phyloP scores from a whole-genome alignment of 805 yeast species.

The Debaryomyces castellii region DNA sequence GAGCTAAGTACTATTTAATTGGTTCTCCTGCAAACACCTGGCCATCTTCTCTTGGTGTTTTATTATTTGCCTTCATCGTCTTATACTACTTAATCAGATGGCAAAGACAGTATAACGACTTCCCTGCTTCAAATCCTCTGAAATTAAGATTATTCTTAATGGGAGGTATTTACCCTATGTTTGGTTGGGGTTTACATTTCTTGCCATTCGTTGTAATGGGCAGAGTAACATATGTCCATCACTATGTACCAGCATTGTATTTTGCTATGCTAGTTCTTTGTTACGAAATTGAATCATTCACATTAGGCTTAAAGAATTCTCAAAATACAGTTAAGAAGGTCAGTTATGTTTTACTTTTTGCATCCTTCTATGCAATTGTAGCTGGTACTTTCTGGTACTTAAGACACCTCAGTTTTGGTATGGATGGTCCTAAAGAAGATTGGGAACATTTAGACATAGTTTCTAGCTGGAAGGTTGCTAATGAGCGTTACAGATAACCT shows the following conservation, averaged over 20 bases:
- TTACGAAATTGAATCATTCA: conserved; percentile 54
- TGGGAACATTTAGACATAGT: conserved; percentile 40
- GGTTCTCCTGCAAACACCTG: conserved; percentile 72
- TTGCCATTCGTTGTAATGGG: conserved; percentile 91
- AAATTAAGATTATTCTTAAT: conserved; percentile 55
- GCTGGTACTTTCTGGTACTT: conserved; percentile 42
- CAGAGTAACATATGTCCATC: conserved; percentile 95
- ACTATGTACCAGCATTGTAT: conserved; percentile 91
- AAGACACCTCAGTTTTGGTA: conserved; percentile 41
- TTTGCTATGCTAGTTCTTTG: conserved; percentile 83
- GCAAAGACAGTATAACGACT: conserved; percentile 70
- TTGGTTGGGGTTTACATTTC: conserved; percentile 89
- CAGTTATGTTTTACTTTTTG: conserved; percentile 22
- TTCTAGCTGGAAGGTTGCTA: conserved; percentile 41
- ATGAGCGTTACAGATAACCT: conserved; percentile 30
- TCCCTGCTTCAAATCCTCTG: conserved; percentile 41
- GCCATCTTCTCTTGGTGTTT: conserved; percentile 62
- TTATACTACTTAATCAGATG: conserved; percentile 47
- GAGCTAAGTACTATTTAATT: conserved; percentile 61
- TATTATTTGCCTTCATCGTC: conserved; percentile 50
- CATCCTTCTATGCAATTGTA: conserved; percentile 30
- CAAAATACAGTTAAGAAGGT: conserved; percentile 14
- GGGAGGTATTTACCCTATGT: conserved; percentile 80
- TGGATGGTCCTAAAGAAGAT: conserved; percentile 43
- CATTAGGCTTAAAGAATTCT: conserved; percentile 23